Percentiles rank a stretch among this genome's conserved stretches.
These are phyloP conservation scores for Talaromyces adpressus DNA, from an alignment of 495 filamentous ascomycete genomes.

Conservation along the genomic window DNA sequence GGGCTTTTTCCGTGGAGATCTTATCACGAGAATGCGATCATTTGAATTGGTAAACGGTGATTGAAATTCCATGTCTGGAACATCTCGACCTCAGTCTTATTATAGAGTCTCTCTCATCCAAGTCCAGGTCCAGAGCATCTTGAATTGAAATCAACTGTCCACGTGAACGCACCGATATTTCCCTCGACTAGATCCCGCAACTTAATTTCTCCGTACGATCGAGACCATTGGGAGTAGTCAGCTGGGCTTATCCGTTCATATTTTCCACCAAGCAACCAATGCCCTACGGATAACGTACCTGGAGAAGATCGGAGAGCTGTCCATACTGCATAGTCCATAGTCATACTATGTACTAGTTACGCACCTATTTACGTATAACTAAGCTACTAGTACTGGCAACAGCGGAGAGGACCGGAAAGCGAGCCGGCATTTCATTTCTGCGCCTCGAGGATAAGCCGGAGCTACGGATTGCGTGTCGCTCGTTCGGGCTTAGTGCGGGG, in stretches of 20 bases:
- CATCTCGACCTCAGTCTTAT: not conserved
- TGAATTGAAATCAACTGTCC: not conserved
- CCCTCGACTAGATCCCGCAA: not conserved
- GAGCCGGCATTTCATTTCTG: not conserved
- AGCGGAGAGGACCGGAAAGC: not conserved
- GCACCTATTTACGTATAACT: no score
- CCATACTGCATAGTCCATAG: not conserved
- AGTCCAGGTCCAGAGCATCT: not conserved
- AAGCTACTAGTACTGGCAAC: no score
- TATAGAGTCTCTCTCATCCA: not conserved
- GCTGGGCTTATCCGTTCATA: not conserved
- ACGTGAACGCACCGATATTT: not conserved
- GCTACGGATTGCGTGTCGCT: not conserved
- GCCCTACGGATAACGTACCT: not conserved
- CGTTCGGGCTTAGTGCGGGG: conserved; percentile 12
- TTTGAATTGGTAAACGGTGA: not conserved
- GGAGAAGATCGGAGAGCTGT: not conserved
- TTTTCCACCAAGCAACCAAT: not conserved
- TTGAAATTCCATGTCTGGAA: not conserved
- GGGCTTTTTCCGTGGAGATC: not conserved
- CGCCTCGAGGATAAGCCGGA: conserved; percentile 12
- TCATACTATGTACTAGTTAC: no score
- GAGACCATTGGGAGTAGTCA: not conserved
- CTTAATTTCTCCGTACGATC: not conserved
- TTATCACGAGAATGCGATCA: not conserved